Evolutionary conservation across 306 rosid species (phyloP).

Genomic region (Quillaja saponaria): DNA sequence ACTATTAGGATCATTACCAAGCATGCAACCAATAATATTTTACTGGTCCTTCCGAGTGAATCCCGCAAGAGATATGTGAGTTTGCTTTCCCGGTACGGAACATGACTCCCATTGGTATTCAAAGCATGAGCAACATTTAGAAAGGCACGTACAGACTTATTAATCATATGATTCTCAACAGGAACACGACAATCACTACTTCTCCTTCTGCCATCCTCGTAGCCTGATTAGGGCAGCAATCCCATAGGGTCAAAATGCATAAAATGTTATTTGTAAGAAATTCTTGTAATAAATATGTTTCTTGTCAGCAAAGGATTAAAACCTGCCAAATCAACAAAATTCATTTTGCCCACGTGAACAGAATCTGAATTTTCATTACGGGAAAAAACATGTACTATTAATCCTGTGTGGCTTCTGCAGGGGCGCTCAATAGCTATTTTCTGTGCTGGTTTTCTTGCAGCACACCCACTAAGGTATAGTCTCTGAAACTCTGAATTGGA

Average conservation of each 20-base stretch:
- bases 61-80: conserved; percentile 83
- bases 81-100: conserved; percentile 89
- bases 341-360: conserved; percentile 57
- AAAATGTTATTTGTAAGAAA: not conserved
- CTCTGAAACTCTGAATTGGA: conserved; percentile 62
- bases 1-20: conserved; percentile 51
- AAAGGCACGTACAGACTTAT: conserved; percentile 71
- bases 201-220: conserved; percentile 74
- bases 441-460: conserved; percentile 45
- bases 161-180: conserved; percentile 61
- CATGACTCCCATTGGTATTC: conserved; percentile 56
- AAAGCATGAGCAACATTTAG: conserved; percentile 65
- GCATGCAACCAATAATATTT: conserved; percentile 69
- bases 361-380: conserved; percentile 26
- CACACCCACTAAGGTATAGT: conserved; percentile 45
- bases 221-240: conserved; percentile 51
- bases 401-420: conserved; percentile 67
- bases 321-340: conserved; percentile 92
- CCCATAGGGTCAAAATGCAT: conserved; percentile 16
- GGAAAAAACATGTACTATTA: conserved; percentile 57
- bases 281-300: not conserved
- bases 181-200: conserved; percentile 39
- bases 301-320: conserved; percentile 12
- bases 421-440: conserved; percentile 51
- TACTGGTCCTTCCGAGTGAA: conserved; percentile 64